Evolutionary conservation across 2,329 filamentous ascomycete species (phyloP), one percentile per base, ranked within the genome.

Genomic region (Colletotrichum orchidophilum): DNA sequence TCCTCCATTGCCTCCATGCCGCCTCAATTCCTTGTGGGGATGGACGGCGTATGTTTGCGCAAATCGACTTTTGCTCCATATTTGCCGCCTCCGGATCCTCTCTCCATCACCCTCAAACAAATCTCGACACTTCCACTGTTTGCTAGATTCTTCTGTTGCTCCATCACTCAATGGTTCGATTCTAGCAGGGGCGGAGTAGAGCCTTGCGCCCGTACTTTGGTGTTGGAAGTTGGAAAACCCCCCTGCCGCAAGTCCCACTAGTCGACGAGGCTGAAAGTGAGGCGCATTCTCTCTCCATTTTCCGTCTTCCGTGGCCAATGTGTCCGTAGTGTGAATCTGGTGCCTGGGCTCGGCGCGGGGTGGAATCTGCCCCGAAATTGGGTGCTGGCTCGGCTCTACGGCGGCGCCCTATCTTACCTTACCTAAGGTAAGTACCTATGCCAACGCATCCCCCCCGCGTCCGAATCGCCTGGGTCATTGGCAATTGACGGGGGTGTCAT

Each of bases 231-330:
- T 24, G n/a, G 29, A 21, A 31, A 21, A 39, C 29, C 15, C 63
- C 63, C 58, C 24, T 54, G 31, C 63, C 50, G 39, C 53, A 29
- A 57, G 52, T 70, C 46, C 63, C 58, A 63, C 66, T 24, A 33
- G 13, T 24, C 26, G 5, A 55, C 46, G 54, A 70, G 60, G 60
- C 66, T 69, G 66, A 53, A 53, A 64, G 53, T 42, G 26, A 71
- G 63, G 49, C 67, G 33, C 12, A 33, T 35, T 21, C 31, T 55
- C 27, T 50, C 39, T n/a, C n/a, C n/a, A n/a, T n/a, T n/a, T n/a
- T n/a, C n/a, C n/a, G n/a, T 59, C 26, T 42, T 46, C 60, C 35
- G n/a, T 58, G 9, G 7, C 35, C 24, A 9, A n/a, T n/a, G n/a
- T n/a, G n/a, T n/a, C 5, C 21, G 55, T 26, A 31, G 55, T 13